Percentiles rank a stretch among this genome's conserved stretches.
phyloP scores from a whole-genome alignment of 345 rosid species.

The Lagerstroemia speciosa region DNA sequence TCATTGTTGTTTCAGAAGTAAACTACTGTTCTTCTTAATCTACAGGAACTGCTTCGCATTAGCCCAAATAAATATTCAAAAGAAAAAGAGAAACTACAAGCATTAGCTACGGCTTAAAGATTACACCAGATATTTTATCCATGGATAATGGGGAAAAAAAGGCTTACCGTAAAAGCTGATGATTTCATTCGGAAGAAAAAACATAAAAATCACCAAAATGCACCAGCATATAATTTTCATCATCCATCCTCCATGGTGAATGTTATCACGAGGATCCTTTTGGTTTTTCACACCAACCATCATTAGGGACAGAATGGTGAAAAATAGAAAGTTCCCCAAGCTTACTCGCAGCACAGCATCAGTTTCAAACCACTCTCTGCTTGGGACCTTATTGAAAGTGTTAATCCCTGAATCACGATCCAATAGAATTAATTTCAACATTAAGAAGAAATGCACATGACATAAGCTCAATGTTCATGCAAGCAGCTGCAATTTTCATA shows the following conservation, averaged over 20 bases:
- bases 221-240: conserved; percentile 84
- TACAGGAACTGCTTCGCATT: not conserved
- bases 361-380: conserved; percentile 95
- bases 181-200: conserved; percentile 88
- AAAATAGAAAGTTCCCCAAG: conserved; percentile 89
- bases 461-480: not conserved
- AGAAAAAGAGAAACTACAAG: not conserved
- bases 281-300: conserved; percentile 93
- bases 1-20: not conserved
- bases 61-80: not conserved
- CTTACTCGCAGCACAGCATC: conserved; percentile 97
- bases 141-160: not conserved
- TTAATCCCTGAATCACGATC: conserved; percentile 65
- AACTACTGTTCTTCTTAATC: not conserved
- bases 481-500: not conserved
- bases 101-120: not conserved
- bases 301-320: conserved; percentile 59
- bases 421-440: not conserved
- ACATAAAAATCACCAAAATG: conserved; percentile 81
- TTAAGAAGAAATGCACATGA: not conserved
- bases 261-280: conserved; percentile 91
- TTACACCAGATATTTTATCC: not conserved
- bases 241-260: conserved; percentile 99
- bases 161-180: conserved; percentile 76
- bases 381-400: conserved; percentile 77